Evolutionary conservation across 306 rosid species (phyloP), one percentile per base, ranked within the genome.

Genomic region (Vachellia collinsii): DNA sequence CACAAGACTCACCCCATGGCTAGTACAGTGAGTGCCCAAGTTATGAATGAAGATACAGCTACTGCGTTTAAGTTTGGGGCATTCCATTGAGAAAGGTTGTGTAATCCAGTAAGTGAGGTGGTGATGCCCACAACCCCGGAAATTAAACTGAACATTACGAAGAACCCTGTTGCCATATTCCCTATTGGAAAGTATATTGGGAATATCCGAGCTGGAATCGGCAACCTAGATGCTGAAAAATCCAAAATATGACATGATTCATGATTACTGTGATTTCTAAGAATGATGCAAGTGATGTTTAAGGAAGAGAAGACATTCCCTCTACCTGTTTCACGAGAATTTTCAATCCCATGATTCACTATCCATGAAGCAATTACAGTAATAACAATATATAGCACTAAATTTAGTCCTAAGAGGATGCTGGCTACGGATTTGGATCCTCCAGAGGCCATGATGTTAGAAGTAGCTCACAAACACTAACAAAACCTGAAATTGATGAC

Each of bases 131-230:
- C 90, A 72, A 93, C 93, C n/a, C 97, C 98, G 68, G 97, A 94
- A 76, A 91, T 59, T 17, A 95, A 94, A 48, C 97, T 79, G 76
- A 95, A 85, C 16, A 89, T 80, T 37, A 95, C 76, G 77, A 93
- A 89, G 78, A 85, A 87, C 34, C 99, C 99, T 0, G 99, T 93
- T 41, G 97, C 91, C 94, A 85, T 79, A 78, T 92, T 95, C 37
- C 99, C 99, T 16, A 93, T 64, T 29, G 98, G 94, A 68, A 93
- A 86, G 87, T 83, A 95, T 72, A 95, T 90, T 13, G 98, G 99
- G 80, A 95, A 95, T 81, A 95, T 75, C n/a, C 67, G 86, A 20
- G 91, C 93, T 0, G 97, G 97, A 64, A 51, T 44, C 1, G 93
- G 61, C 78, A 91, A 74, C 48, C 83, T 84, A 47, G 95, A 88